Base-by-base conservation (phyloP, 352 stramenopile genomes). In the Phytopythium mirpurense region DNA sequence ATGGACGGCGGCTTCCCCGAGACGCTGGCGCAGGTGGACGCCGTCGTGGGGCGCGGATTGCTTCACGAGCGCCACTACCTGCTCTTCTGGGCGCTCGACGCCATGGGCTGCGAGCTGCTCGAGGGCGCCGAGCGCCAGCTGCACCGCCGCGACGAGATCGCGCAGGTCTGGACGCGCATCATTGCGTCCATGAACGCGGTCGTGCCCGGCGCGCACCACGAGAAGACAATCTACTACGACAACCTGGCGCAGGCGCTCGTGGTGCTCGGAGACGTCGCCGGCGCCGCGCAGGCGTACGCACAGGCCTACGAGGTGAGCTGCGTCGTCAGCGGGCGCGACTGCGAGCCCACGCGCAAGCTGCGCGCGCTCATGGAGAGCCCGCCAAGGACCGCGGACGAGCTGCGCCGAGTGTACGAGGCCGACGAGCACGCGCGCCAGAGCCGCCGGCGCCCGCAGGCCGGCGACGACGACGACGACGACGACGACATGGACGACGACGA, bases 141-240 rank as follows among this genome's bases (percentile, higher is more conserved):
- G 4, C 74, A 83, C 26, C 58, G 79, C 34, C 65, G 67, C n/a
- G 58, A 57, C 12, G 49, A 59, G 24, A 44, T 87, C 26, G 74
- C 67, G 38, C 62, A 74, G 52, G 70, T 88, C 37, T 89, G 78
- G 70, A 59, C 78, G 52, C 78, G 75, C 23, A 84, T 89, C 44
- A 83, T 92, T 53, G 53, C 64, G 21, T 70, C 51, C 56, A 84
- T 92, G 72, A 86, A 92, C 65, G 61, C 74, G n/a, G 72, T 85
- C 11, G 63, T 90, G 45, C 82, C 75, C 12, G 63, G 68, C 18
- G 66, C 73, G 35, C 71, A 90, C 48, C 78, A 93, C 57, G 78
- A 90, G 60, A 93, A 93, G 60, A 86, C 71, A 24, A 88, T 90
- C 51, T 88, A 93, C 62, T 93, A 93, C 63, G 82, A 93, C 66